A percentile compares a stretch with the other conserved stretches of the same genome.
These are phyloP conservation scores for Raffaelea arxii DNA, from an alignment of 2,329 filamentous ascomycete genomes.

Conservation along the genomic window DNA sequence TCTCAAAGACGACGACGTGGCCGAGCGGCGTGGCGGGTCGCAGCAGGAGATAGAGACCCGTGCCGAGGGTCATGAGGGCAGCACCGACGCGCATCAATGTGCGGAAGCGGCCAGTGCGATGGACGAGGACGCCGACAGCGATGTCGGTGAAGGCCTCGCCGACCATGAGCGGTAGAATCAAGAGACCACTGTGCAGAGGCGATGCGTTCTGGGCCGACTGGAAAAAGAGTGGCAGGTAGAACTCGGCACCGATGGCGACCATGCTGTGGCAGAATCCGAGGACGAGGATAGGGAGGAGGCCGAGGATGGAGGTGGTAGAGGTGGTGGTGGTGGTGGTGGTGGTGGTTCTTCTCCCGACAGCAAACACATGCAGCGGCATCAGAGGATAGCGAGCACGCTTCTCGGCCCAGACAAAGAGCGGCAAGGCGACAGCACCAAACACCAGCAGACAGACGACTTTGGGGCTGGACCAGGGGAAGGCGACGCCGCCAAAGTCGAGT, in stretches of 20 bases:
- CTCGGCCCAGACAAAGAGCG: conserved; percentile 34
- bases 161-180: conserved; percentile 14
- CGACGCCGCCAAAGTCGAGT: conserved; percentile 40
- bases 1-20: conserved; percentile 22
- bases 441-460: conserved; percentile 42
- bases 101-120: conserved; percentile 13
- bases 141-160: conserved; percentile 11
- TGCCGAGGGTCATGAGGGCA: conserved; percentile 16
- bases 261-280: conserved; percentile 39
- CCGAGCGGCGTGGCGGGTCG: conserved; percentile 15
- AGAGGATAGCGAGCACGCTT: conserved; percentile 34
- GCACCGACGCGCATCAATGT: conserved; percentile 28
- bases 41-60: conserved; percentile 17
- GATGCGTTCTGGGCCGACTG: not conserved
- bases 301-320: conserved; percentile 41
- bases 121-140: conserved; percentile 8
- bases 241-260: not conserved
- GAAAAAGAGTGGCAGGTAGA: not conserved
- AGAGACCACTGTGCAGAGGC: not conserved
- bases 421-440: conserved; percentile 24
- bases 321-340: no score
- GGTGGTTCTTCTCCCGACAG: no score
- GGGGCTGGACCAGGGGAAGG: conserved; percentile 47
- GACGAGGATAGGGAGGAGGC: conserved; percentile 30
- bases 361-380: conserved; percentile 31